Percentiles rank a stretch among this genome's conserved stretches.
Evolutionary conservation across 768 basidiomycete species (phyloP).

Genomic region (Fibroporia radiculosa): DNA sequence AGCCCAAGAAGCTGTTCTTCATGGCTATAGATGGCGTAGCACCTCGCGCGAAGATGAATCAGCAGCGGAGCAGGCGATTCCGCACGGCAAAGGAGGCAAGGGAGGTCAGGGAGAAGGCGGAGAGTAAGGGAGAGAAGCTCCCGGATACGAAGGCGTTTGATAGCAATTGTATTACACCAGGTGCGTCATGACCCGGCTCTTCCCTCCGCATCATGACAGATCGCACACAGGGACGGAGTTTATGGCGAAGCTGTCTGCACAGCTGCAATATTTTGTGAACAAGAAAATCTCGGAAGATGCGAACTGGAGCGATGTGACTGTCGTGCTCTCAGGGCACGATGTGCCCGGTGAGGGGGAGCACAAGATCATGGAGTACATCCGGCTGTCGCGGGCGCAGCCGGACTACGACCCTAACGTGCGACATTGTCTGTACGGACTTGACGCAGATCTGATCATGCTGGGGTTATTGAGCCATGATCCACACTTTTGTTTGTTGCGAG

Average conservation of each 20-base stretch:
- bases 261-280: slow-evolving; percentile 92
- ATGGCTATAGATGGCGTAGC: slow-evolving; percentile 99
- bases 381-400: slow-evolving; percentile 87
- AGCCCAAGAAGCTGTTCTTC: slow-evolving; percentile 95
- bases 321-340: slow-evolving; percentile 94
- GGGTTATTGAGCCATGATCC: slow-evolving; percentile 96
- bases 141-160: slow-evolving; percentile 96
- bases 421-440: slow-evolving; percentile 96
- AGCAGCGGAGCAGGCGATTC: slow-evolving; percentile 91
- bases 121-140: slow-evolving; percentile 81
- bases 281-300: slow-evolving; percentile 98
- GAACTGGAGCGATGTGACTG: slow-evolving; percentile 87
- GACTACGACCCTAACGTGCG: slow-evolving; percentile 95
- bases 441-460: slow-evolving; percentile 98
- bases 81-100: slow-evolving; percentile 89
- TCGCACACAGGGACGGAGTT: slow-evolving; percentile 72
- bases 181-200: slow-evolving; percentile 35
- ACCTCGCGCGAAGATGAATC: slow-evolving; percentile 98
- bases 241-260: slow-evolving; percentile 88
- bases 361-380: slow-evolving; percentile 99
- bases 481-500: slow-evolving; percentile 93
- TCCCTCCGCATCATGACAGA: neutral
- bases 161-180: slow-evolving; percentile 97
- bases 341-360: slow-evolving; percentile 99
- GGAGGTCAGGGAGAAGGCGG: slow-evolving; percentile 81